Evolutionary conservation across 441 rosid genomes (phyloP).

Genomic region (Kokia cookei): DNA sequence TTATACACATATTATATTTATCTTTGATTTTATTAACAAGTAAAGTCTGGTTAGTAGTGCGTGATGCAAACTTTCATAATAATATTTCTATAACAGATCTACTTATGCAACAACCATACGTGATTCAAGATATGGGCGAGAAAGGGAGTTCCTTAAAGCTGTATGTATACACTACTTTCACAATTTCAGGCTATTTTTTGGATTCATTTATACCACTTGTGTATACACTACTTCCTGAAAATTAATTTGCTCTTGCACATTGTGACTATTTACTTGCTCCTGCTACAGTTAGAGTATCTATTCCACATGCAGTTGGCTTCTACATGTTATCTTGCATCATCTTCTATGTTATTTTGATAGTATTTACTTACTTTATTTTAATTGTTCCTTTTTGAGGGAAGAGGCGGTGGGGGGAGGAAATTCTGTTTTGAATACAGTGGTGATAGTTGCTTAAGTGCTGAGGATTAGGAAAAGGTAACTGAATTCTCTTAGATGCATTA

Average conservation of each 20-base stretch:
- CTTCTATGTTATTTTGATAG: background rate
- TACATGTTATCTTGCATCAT: background rate
- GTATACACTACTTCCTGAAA: conserved; percentile 21
- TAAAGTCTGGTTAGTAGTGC: background rate
- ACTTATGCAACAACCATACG: conserved; percentile 92
- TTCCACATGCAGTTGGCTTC: background rate
- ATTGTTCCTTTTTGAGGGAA: background rate
- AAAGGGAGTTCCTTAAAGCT: conserved; percentile 91
- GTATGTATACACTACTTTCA: conserved; percentile 44
- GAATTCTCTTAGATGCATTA: background rate
- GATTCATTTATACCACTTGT: background rate
- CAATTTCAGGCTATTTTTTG: conserved; percentile 5
- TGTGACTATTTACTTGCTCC: background rate
- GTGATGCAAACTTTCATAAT: background rate
- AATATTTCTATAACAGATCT: conserved; percentile 44
- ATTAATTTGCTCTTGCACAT: background rate
- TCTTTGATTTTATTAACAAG: background rate
- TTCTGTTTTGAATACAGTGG: background rate
- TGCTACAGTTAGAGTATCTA: background rate
- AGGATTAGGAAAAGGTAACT: background rate
- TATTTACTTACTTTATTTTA: background rate
- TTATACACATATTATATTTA: background rate
- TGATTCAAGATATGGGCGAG: conserved; percentile 86
- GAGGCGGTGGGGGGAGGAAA: background rate
- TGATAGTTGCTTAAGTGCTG: background rate